Evolutionary conservation across 805 yeast species (phyloP), one percentile per base, ranked within the genome.

Genomic region (Candida parachauliodes): DNA sequence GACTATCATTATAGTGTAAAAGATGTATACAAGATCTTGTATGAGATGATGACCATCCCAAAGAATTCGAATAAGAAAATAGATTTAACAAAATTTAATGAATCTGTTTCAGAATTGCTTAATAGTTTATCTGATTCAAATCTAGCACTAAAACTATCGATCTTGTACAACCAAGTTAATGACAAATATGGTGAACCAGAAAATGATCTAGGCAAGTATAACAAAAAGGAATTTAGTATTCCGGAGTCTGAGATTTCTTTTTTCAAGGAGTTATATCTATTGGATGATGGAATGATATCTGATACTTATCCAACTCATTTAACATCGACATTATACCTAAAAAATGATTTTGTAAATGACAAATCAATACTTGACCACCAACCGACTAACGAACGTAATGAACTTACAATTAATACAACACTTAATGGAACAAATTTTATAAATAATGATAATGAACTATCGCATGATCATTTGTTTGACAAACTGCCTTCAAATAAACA

Each of bases 1-100:
- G 37, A 43, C 24, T 40, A 43, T 31, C 27, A 40, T 20, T 40
- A 34, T 22, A 26, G 31, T 8, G 23, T 43, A 10, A 35, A 36
- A 12, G 42, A 43, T 26, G 15, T 43, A 7, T 40, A 34, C 26
- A 26, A 9, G 12, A 40, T 35, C n/a, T 17, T 40, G 32, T 26
- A 26, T 6, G 16, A 40, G 28, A 8, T 17, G 10, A 17, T 3
- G 17, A 23, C 4, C 15, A 20, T 20, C n/a, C 16, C 4, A 12
- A 20, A 19, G 10, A 23, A 32, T 15, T 11, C 14, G 12, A 32
- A 15, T 5, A 32, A 11, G 8, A 29, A 39, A 18, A n/a, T 19
- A 21, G 25, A 22, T 27, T 18, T 27, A 8, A 8, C 4, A 23
- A 28, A 15, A 11, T 15, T 22, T 10, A 28, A 22, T 17, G 11